These are phyloP conservation scores for Suhomyces bolitotheri DNA, from an alignment of 1,139 yeast genomes.

Conservation along the genomic window DNA sequence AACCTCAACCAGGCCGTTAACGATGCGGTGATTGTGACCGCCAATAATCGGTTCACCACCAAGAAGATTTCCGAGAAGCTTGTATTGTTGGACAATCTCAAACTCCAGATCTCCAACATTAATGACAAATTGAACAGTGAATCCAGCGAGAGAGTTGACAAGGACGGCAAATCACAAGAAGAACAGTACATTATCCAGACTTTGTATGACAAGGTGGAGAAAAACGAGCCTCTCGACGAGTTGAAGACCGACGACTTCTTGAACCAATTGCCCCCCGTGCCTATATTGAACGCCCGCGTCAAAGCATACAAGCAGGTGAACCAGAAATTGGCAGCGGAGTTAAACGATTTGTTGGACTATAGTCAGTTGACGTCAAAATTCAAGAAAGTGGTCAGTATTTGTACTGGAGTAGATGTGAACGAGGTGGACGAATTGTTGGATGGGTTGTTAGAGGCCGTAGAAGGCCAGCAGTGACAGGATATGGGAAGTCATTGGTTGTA, in stretches of 20 bases:
- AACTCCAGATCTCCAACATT: conserved; percentile 46
- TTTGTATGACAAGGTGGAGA: conserved; percentile 51
- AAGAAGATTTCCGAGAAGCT: conserved; percentile 42
- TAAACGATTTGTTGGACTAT: conserved; percentile 46
- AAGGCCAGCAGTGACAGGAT: conserved; percentile 44
- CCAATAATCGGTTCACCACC: conserved; percentile 43
- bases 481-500: neutral
- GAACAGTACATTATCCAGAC: conserved; percentile 67
- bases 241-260: conserved; percentile 27
- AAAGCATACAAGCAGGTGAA: conserved; percentile 60
- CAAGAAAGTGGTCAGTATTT: conserved; percentile 83
- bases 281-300: conserved; percentile 71
- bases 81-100: conserved; percentile 40
- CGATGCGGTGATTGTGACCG: conserved; percentile 46
- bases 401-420: conserved; percentile 76
- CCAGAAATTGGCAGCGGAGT: conserved; percentile 49
- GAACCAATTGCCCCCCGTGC: conserved; percentile 56
- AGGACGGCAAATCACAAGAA: conserved; percentile 14
- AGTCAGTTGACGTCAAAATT: conserved; percentile 78
- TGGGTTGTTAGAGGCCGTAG: conserved; percentile 87
- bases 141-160: conserved; percentile 27
- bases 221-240: conserved; percentile 33
- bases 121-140: conserved; percentile 35
- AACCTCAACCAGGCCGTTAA: conserved; percentile 40
- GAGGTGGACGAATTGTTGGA: conserved; percentile 83